Base-by-base conservation (phyloP, 208 protist species). In the Leishmania mexicana region DNA sequence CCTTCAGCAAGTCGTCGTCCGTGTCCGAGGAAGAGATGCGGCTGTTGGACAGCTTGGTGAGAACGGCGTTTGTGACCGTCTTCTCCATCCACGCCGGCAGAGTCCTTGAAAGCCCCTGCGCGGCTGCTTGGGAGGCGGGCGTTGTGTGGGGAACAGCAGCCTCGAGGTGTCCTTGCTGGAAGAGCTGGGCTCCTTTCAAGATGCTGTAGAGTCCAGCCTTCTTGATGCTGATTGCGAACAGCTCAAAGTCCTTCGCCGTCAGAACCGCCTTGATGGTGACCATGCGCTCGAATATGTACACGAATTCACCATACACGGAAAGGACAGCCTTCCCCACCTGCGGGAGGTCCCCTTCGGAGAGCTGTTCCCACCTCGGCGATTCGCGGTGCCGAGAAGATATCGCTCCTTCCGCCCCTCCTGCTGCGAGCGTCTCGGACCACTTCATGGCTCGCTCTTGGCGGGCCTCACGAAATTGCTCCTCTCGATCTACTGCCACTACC, bases 211-310 rank as follows among this genome's bases (percentile, higher is more conserved):
- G 83, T 1, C 93, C 93, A 17, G 87, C 83, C 45, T 71, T 81
- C 2, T 79, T 51, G 47, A 96, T 78, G 3, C 67, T 82, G 10
- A 85, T 51, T 53, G 49, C 35, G 35, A 96, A 88, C 17, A 85
- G 76, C 28, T 72, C n/a, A 64, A 85, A 81, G 62, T 96, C 93
- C 3, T 51, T 47, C 24, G 24, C 42, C 7, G 67, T 81, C 35
- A 93, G 51, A 21, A 74, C 81, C 13, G 81, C 75, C 54, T 84
- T 87, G 40, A 93, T 47, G 35, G 93, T 78, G 17, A 79, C 83
- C 74, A 91, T 91, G 54, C 86, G 84, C 81, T 95, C 90, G 53
- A 89, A 92, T 57, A 92, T 81, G 79, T 89, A 93, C 68, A 92
- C 86, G 31, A 96, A 51, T 54, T 94, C 88, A n/a, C 85, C 75